phyloP scores from a whole-genome alignment of 345 rosid species.

The Camelina hispida region DNA sequence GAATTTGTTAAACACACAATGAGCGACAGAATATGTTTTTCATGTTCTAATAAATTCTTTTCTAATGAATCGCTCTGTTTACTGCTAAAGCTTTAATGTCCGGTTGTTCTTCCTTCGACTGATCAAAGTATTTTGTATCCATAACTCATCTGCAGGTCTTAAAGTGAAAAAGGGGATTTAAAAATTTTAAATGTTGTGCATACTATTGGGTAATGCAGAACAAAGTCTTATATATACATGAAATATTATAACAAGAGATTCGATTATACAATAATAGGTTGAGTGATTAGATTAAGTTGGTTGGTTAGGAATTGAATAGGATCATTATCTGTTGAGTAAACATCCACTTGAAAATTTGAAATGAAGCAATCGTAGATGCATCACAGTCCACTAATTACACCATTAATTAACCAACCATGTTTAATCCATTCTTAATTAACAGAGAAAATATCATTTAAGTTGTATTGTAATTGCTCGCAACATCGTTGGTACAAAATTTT shows the following conservation, averaged over 20 bases:
- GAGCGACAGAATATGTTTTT: too few relatives aligned
- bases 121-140: too few relatives aligned
- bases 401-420: constrained; percentile 7
- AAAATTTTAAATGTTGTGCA: background rate
- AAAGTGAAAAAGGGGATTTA: background rate
- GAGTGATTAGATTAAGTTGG: constrained; percentile 24
- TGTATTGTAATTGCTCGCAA: background rate
- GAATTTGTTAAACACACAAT: too few relatives aligned
- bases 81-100: too few relatives aligned
- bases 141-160: too few relatives aligned
- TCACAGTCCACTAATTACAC: constrained; percentile 28
- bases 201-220: constrained; percentile 6
- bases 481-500: background rate
- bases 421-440: background rate
- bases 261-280: constrained; percentile 7
- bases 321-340: constrained; percentile 21
- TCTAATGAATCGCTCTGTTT: background rate
- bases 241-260: constrained; percentile 8
- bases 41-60: background rate
- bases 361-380: constrained; percentile 24
- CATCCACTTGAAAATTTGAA: constrained; percentile 25
- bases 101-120: too few relatives aligned
- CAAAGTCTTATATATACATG: background rate
- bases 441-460: background rate
- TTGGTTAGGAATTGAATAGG: constrained; percentile 25